Percentiles rank a stretch among this genome's conserved stretches.
Evolutionary conservation across 2,329 filamentous ascomycete genomes (phyloP).

Genomic region (Calonectria hongkongensis): DNA sequence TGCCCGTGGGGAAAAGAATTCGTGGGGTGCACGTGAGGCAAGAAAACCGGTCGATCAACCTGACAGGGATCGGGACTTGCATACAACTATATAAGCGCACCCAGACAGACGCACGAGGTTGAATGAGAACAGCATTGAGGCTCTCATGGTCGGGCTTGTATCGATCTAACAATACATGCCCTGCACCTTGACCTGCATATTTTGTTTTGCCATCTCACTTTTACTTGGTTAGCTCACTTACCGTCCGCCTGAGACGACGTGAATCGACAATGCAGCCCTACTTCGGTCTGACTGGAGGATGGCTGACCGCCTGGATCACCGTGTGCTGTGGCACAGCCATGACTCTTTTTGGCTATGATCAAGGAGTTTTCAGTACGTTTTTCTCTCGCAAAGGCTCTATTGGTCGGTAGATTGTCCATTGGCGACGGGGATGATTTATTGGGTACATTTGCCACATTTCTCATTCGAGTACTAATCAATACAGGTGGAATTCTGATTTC

Average conservation of each 20-base stretch:
- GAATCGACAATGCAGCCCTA: constrained; percentile 2
- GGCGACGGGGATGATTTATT: too few relatives aligned
- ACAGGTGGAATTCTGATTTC: background rate
- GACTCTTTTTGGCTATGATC: constrained; percentile 11
- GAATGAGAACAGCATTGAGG: background rate
- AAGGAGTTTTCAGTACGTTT: constrained; percentile 3
- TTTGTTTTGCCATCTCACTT: background rate
- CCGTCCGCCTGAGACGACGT: background rate
- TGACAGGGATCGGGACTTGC: background rate
- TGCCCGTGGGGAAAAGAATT: constrained; percentile 2
- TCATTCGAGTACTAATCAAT: background rate
- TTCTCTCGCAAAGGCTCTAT: too few relatives aligned
- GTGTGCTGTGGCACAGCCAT: constrained; percentile 6
- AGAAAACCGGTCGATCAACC: background rate
- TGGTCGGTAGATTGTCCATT: too few relatives aligned
- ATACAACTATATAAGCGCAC: background rate
- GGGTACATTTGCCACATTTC: background rate
- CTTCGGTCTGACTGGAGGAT: background rate
- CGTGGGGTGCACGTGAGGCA: background rate
- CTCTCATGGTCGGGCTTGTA: background rate
- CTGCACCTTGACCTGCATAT: too few relatives aligned
- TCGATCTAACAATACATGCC: too few relatives aligned
- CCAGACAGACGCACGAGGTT: background rate
- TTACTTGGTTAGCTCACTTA: background rate
- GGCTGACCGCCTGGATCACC: background rate